These are phyloP conservation scores for Gossypium ekmanianum DNA, from an alignment of 345 rosid genomes.

Conservation along the genomic window DNA sequence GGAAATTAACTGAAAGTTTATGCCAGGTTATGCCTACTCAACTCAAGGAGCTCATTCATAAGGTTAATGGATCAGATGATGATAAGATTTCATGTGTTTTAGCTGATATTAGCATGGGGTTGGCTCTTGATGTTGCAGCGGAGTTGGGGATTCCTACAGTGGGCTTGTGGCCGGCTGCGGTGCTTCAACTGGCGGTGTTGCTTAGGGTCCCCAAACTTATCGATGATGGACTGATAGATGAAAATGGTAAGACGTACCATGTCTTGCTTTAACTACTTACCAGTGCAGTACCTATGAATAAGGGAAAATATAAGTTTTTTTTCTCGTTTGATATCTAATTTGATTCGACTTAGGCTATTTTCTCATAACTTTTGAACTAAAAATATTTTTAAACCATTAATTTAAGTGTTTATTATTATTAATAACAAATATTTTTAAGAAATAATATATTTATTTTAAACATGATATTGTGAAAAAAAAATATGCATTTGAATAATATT, in stretches of 20 bases:
- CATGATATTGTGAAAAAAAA: too few relatives aligned
- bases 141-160: conserved; percentile 40
- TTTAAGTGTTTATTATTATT: too few relatives aligned
- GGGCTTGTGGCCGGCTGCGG: conserved; percentile 40
- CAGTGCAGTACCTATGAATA: neutral
- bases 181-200: conserved; percentile 29
- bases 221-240: conserved; percentile 36
- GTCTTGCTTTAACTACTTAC: neutral
- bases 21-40: conserved; percentile 27
- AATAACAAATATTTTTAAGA: too few relatives aligned
- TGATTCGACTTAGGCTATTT: too few relatives aligned
- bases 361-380: too few relatives aligned
- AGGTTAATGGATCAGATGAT: conserved; percentile 13
- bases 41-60: conserved; percentile 38
- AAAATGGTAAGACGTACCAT: neutral
- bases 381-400: too few relatives aligned
- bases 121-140: conserved; percentile 36
- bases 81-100: conserved; percentile 39
- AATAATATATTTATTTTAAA: too few relatives aligned
- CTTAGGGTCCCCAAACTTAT: conserved; percentile 34
- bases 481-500: too few relatives aligned
- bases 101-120: conserved; percentile 34
- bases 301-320: too few relatives aligned
- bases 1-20: conserved; percentile 27
- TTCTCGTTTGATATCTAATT: too few relatives aligned